Conservation (phyloP, 2,329 filamentous ascomycete species). For the Thielaviopsis ethacetica region DNA sequence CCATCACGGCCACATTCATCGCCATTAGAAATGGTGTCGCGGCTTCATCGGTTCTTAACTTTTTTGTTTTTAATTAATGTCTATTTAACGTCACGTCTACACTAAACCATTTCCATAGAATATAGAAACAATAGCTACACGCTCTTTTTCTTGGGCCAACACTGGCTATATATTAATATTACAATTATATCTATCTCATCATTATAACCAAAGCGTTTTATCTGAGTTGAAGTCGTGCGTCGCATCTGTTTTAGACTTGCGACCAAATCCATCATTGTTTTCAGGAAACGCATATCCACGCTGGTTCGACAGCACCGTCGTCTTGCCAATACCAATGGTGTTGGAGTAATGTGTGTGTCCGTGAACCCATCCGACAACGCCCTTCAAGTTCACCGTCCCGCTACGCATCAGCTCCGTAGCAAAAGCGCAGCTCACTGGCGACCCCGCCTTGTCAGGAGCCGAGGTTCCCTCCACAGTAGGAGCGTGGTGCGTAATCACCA, state of each 20-base stretch:
- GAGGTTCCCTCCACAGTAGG: conserved; percentile 33
- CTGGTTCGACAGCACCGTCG: conserved; percentile 28
- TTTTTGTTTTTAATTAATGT: background rate
- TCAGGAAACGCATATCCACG: conserved; percentile 24
- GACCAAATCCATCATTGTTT: conserved; percentile 3
- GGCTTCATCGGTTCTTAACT: no score
- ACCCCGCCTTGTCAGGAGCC: conserved; percentile 29
- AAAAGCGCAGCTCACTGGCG: conserved; percentile 33
- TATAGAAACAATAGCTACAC: no score
- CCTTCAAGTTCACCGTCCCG: background rate
- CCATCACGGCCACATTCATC: background rate
- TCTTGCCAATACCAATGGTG: conserved; percentile 18
- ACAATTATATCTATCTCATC: background rate
- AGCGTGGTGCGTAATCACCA: conserved; percentile 42
- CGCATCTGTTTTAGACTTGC: background rate
- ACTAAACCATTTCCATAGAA: no score
- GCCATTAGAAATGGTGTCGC: background rate
- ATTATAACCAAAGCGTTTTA: conserved; percentile 2
- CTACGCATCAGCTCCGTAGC: conserved; percentile 28
- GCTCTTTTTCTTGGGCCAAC: background rate
- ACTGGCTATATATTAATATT: background rate
- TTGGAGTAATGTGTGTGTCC: conserved; percentile 33
- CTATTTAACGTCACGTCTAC: background rate
- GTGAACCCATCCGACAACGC: conserved; percentile 27
- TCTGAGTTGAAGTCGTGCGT: conserved; percentile 2